These are phyloP conservation scores for Lactarius trivialis DNA, from an alignment of 768 basidiomycete genomes.

Conservation along the genomic window DNA sequence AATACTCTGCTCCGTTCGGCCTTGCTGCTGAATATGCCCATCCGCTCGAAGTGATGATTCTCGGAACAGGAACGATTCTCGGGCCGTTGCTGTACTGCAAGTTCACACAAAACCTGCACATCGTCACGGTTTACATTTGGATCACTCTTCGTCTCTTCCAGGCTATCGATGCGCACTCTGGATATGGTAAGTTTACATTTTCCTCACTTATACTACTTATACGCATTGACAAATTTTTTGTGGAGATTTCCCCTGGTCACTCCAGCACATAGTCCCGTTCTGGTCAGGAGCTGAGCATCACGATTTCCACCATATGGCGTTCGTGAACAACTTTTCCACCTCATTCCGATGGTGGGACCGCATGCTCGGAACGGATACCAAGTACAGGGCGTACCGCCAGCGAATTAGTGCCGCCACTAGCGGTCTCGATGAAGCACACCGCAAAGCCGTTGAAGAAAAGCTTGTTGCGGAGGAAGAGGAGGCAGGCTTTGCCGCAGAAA, in stretches of 20 bases:
- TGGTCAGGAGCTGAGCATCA: constrained; percentile 98
- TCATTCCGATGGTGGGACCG: constrained; percentile 93
- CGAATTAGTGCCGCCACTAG: constrained; percentile 51
- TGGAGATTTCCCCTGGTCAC: constrained; percentile 93
- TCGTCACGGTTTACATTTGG: constrained; percentile 91
- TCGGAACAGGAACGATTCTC: constrained; percentile 84
- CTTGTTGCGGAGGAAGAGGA: constrained; percentile 65
- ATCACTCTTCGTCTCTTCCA: constrained; percentile 92
- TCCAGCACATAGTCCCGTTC: constrained; percentile 87
- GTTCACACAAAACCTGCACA: constrained; percentile 75
- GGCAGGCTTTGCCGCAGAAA: constrained; percentile 67
- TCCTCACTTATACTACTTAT: background rate
- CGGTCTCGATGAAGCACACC: constrained; percentile 43
- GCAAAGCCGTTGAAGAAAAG: constrained; percentile 49
- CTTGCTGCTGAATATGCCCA: constrained; percentile 98
- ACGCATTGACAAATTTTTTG: background rate
- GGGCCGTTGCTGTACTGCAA: constrained; percentile 85
- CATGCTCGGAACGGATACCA: constrained; percentile 83
- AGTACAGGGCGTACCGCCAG: constrained; percentile 76
- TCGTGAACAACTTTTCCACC: constrained; percentile 89
- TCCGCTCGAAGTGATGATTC: constrained; percentile 91
- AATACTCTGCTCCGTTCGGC: constrained; percentile 94
- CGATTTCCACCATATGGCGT: constrained; percentile 98
- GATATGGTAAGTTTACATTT: constrained; percentile 60
- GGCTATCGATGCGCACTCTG: constrained; percentile 94